Conservation (phyloP, 2,329 filamentous ascomycete genomes). For the Stachybotrys echinatus region DNA sequence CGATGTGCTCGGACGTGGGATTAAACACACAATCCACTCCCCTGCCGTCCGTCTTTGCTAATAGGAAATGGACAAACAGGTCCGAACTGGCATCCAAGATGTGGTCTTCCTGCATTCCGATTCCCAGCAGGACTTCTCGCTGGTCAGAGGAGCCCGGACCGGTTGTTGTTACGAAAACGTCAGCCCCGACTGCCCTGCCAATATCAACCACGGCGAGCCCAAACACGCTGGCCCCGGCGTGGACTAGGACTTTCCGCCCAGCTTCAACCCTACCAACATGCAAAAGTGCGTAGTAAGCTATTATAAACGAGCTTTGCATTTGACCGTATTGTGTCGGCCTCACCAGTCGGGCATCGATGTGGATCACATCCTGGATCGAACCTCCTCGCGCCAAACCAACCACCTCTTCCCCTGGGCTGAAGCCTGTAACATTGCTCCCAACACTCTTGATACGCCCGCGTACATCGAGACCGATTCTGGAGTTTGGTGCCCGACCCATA, state of each 20-base stretch:
- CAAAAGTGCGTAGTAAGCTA: constrained; percentile 37
- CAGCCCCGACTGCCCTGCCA: constrained; percentile 27
- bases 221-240: constrained; percentile 35
- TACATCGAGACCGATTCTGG: constrained; percentile 34
- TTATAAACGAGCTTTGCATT: constrained; percentile 31
- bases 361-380: constrained; percentile 27
- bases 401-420: constrained; percentile 35
- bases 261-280: constrained; percentile 19
- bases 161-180: constrained; percentile 36
- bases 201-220: constrained; percentile 39
- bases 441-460: constrained; percentile 28
- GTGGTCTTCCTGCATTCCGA: constrained; percentile 25
- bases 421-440: constrained; percentile 23
- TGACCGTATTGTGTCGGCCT: constrained; percentile 18
- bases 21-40: constrained; percentile 42
- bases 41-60: constrained; percentile 21
- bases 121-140: constrained; percentile 24
- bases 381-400: constrained; percentile 28
- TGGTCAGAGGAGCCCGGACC: constrained; percentile 25
- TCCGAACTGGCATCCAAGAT: constrained; percentile 33
- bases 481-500: constrained; percentile 23
- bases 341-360: constrained; percentile 30
- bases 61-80: constrained; percentile 24
- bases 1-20: constrained; percentile 30
- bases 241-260: constrained; percentile 34